Evolutionary conservation across 495 filamentous ascomycete genomes (phyloP).

Genomic region (Podospora sp.): DNA sequence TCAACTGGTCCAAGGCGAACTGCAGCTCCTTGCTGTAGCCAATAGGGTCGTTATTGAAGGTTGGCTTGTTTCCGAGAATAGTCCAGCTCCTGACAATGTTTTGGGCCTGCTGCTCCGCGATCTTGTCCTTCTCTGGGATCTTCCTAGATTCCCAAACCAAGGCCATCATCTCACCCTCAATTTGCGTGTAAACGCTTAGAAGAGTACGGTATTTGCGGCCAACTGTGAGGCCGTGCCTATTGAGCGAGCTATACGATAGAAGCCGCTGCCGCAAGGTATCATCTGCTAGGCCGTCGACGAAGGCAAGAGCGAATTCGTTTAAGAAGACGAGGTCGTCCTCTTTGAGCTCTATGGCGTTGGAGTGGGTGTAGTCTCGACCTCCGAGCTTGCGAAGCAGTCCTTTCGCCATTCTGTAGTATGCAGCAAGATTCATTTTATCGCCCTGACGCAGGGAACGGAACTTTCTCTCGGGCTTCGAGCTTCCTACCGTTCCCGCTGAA

Average conservation of each 20-base stretch:
- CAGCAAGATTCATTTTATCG: constrained; percentile 36
- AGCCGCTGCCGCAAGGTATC: constrained; percentile 41
- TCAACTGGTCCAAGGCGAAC: constrained; percentile 43
- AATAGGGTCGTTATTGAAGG: constrained; percentile 42
- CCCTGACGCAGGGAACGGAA: constrained; percentile 41
- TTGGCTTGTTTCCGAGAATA: constrained; percentile 36
- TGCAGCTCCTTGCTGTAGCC: constrained; percentile 53
- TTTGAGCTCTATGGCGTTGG: constrained; percentile 40
- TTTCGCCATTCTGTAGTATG: constrained; percentile 50
- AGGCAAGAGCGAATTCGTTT: constrained; percentile 50
- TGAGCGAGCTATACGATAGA: constrained; percentile 43
- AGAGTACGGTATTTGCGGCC: constrained; percentile 45
- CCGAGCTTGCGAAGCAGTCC: constrained; percentile 48
- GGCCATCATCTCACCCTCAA: constrained; percentile 53
- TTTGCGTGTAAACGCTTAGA: constrained; percentile 46
- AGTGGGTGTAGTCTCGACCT: constrained; percentile 49
- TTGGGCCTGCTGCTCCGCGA: constrained; percentile 40
- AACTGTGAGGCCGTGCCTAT: constrained; percentile 25
- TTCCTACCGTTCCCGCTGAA: background rate
- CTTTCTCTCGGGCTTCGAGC: constrained; percentile 27
- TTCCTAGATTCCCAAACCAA: constrained; percentile 47
- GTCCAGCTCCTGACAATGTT: constrained; percentile 44
- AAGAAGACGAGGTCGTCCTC: constrained; percentile 44
- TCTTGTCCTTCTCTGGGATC: constrained; percentile 36
- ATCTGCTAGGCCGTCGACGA: constrained; percentile 53